A percentile compares a stretch with the other conserved stretches of the same genome.
Conservation (phyloP, 2,329 filamentous ascomycete species). For the Exophiala sp. region DNA sequence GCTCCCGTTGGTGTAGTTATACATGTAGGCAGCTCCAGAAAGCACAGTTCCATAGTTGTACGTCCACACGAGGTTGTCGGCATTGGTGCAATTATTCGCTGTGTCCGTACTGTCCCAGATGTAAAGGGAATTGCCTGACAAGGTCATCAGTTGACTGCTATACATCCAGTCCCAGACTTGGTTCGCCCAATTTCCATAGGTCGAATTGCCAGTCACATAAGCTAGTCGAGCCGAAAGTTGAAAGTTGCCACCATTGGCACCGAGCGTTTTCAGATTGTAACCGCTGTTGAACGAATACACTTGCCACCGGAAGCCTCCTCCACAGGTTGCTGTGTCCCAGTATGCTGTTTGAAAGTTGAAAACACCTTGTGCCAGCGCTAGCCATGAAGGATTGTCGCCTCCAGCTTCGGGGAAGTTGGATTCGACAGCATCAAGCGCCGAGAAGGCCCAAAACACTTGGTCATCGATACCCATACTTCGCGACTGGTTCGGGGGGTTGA, state of each 20-base stretch:
- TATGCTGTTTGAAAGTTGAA: slow-evolving; percentile 72
- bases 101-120: slow-evolving; percentile 56
- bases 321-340: slow-evolving; percentile 66
- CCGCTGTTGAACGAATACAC: slow-evolving; percentile 74
- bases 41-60: slow-evolving; percentile 57
- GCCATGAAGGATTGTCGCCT: slow-evolving; percentile 60
- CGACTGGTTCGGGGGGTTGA: slow-evolving; percentile 42
- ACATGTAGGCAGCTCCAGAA: slow-evolving; percentile 55
- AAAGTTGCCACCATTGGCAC: slow-evolving; percentile 58
- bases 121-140: slow-evolving; percentile 48
- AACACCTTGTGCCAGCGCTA: slow-evolving; percentile 72
- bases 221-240: slow-evolving; percentile 64
- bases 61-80: slow-evolving; percentile 53
- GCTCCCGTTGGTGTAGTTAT: slow-evolving; percentile 45
- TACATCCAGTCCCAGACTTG: slow-evolving; percentile 56
- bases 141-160: slow-evolving; percentile 27
- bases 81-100: slow-evolving; percentile 47
- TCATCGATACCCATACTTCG: slow-evolving; percentile 53
- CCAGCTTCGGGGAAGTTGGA: slow-evolving; percentile 42
- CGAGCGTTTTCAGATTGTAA: slow-evolving; percentile 55
- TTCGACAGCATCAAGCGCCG: slow-evolving; percentile 56
- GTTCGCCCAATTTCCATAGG: slow-evolving; percentile 72
- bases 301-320: slow-evolving; percentile 79
- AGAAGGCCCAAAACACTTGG: slow-evolving; percentile 57
- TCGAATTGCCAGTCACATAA: slow-evolving; percentile 72